Percentiles rank a stretch among this genome's conserved stretches.
Evolutionary conservation across 768 basidiomycete species (phyloP).

Genomic region (Serendipita vermifera): DNA sequence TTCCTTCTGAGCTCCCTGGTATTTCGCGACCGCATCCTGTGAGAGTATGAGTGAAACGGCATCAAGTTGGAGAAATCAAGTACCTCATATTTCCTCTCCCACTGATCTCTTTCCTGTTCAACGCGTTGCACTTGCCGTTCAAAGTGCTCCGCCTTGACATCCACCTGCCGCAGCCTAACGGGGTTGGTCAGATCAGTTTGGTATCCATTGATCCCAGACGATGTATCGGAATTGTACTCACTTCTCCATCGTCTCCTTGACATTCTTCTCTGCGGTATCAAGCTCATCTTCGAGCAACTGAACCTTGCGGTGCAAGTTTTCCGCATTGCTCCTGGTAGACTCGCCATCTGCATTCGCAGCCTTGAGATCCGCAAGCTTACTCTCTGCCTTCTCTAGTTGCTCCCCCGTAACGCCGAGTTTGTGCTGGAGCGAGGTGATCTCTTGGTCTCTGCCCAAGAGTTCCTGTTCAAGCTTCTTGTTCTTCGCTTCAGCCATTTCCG

Average conservation of each 20-base stretch:
- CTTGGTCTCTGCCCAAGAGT: slow-evolving; percentile 73
- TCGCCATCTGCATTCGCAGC: slow-evolving; percentile 52
- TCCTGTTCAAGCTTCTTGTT: slow-evolving; percentile 64
- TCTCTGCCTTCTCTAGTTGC: slow-evolving; percentile 61
- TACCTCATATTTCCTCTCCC: slow-evolving; percentile 95
- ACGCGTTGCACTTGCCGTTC: slow-evolving; percentile 77
- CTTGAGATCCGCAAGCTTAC: slow-evolving; percentile 53
- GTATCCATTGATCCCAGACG: too few relatives aligned
- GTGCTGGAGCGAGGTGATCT: slow-evolving; percentile 65
- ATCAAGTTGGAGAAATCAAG: neutral
- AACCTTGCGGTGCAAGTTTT: slow-evolving; percentile 69
- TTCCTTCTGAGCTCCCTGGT: slow-evolving; percentile 59
- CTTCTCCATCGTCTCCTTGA: slow-evolving; percentile 96
- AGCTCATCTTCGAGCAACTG: slow-evolving; percentile 90
- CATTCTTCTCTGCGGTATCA: slow-evolving; percentile 88
- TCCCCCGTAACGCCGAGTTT: slow-evolving; percentile 50
- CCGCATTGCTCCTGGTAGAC: slow-evolving; percentile 53
- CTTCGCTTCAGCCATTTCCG: slow-evolving; percentile 76
- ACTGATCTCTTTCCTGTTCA: slow-evolving; percentile 82
- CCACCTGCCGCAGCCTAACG: slow-evolving; percentile 82
- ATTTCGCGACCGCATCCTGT: slow-evolving; percentile 62
- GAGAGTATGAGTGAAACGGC: slow-evolving; percentile 7
- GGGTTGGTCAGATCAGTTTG: neutral
- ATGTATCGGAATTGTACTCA: slow-evolving; percentile 31
- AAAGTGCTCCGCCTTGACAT: slow-evolving; percentile 98